These are phyloP conservation scores for Babesia bigemina DNA, from an alignment of 169 alveolate species.

Conservation along the genomic window DNA sequence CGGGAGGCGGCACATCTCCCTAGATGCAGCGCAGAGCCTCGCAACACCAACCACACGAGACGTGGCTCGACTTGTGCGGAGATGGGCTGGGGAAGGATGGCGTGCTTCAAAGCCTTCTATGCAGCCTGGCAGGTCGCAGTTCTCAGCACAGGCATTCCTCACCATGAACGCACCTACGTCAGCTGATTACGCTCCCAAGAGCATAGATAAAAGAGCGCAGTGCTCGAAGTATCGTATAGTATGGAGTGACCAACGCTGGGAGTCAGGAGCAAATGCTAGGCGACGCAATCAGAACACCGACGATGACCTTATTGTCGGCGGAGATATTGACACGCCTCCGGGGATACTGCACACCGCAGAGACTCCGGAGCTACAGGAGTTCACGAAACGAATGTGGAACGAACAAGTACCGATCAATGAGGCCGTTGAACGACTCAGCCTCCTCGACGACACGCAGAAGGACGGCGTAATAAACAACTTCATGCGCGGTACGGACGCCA, in stretches of 20 bases:
- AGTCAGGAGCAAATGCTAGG: not conserved
- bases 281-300: conserved; percentile 1
- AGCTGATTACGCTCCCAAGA: too few relatives aligned
- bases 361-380: conserved; percentile 40
- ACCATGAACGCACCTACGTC: not conserved
- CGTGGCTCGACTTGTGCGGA: too few relatives aligned
- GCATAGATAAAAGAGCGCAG: not conserved
- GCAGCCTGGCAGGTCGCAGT: not conserved
- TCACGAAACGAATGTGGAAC: conserved; percentile 52
- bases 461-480: conserved; percentile 51
- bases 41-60: too few relatives aligned
- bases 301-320: conserved; percentile 39
- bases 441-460: conserved; percentile 9
- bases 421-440: conserved; percentile 38
- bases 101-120: not conserved
- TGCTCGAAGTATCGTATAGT: not conserved
- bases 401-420: conserved; percentile 27
- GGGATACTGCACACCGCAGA: conserved; percentile 39
- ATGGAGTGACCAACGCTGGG: too few relatives aligned
- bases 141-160: conserved; percentile 1
- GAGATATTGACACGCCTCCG: conserved; percentile 58
- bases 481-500: conserved; percentile 21
- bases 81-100: not conserved
- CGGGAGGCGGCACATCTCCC: not conserved
- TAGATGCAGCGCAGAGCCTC: not conserved